These are phyloP conservation scores for Tetracladium setigerum DNA, from an alignment of 495 filamentous ascomycete species.

Conservation along the genomic window DNA sequence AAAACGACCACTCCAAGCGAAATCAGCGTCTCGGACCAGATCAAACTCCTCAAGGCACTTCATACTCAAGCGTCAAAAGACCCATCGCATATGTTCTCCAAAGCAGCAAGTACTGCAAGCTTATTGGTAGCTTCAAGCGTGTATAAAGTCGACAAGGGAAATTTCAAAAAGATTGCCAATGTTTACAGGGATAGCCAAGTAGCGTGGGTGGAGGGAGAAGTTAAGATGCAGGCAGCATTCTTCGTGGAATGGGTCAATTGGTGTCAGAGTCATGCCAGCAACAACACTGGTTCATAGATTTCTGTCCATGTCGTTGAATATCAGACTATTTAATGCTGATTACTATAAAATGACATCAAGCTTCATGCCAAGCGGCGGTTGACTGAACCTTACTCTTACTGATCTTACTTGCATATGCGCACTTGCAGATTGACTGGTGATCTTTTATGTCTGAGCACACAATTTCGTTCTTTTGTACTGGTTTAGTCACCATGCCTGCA, in stretches of 20 bases:
- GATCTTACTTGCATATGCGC: neutral
- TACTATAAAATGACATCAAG: neutral
- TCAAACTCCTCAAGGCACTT: slow-evolving; percentile 55
- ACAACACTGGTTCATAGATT: neutral
- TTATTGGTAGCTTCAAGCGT: slow-evolving; percentile 38
- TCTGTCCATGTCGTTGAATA: neutral
- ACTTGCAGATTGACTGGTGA: neutral
- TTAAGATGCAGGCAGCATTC: slow-evolving; percentile 40
- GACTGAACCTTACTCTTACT: neutral
- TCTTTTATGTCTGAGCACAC: too few species aligned
- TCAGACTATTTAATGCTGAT: neutral
- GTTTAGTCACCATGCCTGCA: too few species aligned
- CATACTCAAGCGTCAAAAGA: slow-evolving; percentile 66
- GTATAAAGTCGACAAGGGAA: slow-evolving; percentile 26
- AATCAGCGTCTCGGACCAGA: slow-evolving; percentile 29
- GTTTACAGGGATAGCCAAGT: slow-evolving; percentile 38
- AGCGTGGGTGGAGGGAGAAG: slow-evolving; percentile 34
- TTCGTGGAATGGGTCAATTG: slow-evolving; percentile 50
- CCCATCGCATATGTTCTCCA: slow-evolving; percentile 37
- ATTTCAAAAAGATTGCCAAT: slow-evolving; percentile 24
- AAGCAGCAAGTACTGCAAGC: slow-evolving; percentile 41
- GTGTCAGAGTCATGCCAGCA: slow-evolving; percentile 42
- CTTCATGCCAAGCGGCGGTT: too few species aligned
- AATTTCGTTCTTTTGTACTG: too few species aligned
- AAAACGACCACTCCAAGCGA: slow-evolving; percentile 15